Conservation (phyloP, 2,329 filamentous ascomycete species). For the Cytospora chrysosperma region DNA sequence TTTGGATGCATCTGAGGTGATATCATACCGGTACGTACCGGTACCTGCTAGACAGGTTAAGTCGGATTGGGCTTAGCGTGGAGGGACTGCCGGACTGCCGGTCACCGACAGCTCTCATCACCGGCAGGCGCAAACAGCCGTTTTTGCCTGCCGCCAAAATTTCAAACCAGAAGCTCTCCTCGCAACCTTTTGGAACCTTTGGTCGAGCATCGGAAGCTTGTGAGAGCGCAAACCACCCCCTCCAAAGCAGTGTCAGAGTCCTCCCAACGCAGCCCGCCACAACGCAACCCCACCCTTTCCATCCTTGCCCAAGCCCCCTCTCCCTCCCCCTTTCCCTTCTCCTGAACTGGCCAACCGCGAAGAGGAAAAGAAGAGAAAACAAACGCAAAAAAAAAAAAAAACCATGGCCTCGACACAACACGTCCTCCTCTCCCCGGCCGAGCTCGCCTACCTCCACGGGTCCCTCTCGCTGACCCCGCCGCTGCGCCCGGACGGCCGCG, state of each 20-base stretch:
- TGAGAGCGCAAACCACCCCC: not conserved
- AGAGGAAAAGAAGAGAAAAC: too few relatives aligned
- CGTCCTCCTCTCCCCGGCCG: slow-evolving; percentile 85
- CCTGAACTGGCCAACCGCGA: not conserved
- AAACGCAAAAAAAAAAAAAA: too few relatives aligned
- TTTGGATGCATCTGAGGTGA: not conserved
- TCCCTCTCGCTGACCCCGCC: slow-evolving; percentile 80
- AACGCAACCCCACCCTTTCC: not conserved
- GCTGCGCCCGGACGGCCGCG: slow-evolving; percentile 84
- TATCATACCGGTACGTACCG: not conserved
- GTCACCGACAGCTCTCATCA: not conserved
- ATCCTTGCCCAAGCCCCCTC: too few relatives aligned
- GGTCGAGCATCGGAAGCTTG: not conserved
- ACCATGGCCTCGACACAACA: slow-evolving; percentile 65
- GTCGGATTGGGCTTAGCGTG: not conserved
- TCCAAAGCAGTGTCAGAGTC: not conserved
- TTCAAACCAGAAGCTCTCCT: slow-evolving; percentile 1
- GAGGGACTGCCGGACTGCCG: not conserved
- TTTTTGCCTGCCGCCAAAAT: slow-evolving; percentile 19
- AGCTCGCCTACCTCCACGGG: slow-evolving; percentile 91
- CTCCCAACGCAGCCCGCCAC: not conserved
- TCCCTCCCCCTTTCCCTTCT: not conserved
- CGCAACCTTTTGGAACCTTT: too few relatives aligned
- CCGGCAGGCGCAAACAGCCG: slow-evolving; percentile 4
- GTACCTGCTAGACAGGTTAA: too few relatives aligned